A percentile compares a stretch with the other conserved stretches of the same genome.
Conservation (phyloP, 345 rosid species). For the Laguncularia racemosa region DNA sequence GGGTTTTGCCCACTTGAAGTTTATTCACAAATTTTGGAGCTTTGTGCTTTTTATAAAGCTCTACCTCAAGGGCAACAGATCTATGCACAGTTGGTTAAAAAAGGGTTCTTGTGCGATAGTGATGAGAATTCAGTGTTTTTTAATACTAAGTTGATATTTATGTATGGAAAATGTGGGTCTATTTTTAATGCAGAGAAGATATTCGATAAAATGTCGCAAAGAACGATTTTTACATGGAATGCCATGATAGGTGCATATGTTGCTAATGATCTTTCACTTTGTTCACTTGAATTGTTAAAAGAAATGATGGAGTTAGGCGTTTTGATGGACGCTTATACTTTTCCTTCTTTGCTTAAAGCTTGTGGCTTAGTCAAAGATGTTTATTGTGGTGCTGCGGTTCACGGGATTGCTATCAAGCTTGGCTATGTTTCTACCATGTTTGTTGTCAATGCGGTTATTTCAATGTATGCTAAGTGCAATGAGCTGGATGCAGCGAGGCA, state of each 20-base stretch:
- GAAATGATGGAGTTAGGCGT: constrained; percentile 41
- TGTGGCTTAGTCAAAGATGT: constrained; percentile 35
- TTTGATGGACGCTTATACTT: constrained; percentile 50
- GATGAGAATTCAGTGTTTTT: constrained; percentile 24
- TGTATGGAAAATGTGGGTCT: constrained; percentile 66
- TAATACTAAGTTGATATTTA: constrained; percentile 56
- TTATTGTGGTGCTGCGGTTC: constrained; percentile 48
- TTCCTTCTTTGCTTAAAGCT: constrained; percentile 58
- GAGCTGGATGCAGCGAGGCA: constrained; percentile 51
- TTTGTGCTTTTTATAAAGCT: constrained; percentile 9
- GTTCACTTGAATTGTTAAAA: constrained; percentile 40
- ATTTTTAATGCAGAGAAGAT: constrained; percentile 41
- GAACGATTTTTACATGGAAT: constrained; percentile 68
- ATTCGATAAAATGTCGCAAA: constrained; percentile 58
- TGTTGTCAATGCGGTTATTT: constrained; percentile 59
- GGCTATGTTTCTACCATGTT: constrained; percentile 32
- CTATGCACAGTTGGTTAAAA: constrained; percentile 44
- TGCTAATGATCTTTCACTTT: constrained; percentile 39
- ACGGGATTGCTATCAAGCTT: constrained; percentile 44
- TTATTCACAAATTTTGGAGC: constrained; percentile 10
- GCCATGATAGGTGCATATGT: constrained; percentile 63
- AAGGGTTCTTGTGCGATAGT: neutral
- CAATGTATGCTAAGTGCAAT: constrained; percentile 76
- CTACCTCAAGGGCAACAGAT: constrained; percentile 15
- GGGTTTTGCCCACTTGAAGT: constrained; percentile 5